Base-by-base conservation (phyloP, 176 grass and related monocot species). In the Bonia amplexicaulis region DNA sequence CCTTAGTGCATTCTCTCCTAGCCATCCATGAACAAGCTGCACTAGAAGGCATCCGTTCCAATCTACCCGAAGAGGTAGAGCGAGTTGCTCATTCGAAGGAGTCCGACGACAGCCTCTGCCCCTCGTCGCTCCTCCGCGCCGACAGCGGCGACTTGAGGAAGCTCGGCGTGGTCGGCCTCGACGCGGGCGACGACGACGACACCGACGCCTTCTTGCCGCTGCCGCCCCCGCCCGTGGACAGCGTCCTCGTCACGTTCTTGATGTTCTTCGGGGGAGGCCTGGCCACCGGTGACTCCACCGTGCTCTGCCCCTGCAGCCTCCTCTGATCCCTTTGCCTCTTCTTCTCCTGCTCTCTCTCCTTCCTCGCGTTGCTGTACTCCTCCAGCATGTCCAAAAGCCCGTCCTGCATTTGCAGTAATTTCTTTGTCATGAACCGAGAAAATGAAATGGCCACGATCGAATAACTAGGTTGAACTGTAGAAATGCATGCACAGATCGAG, bases 261-360 rank as follows among this genome's bases (percentile, higher is more conserved):
- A 90, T 44, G 88, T 6, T 82, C 78, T 78, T 90, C 15, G 78
- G 46, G 44, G n/a, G 83, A 51, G 78, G 48, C 42, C 73, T 70
- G 0, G 79, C 84, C 73, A 82, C 58, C 27, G 84, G 88, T 1
- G 88, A 90, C 66, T 77, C 45, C 26, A 60, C 78, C 6, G 19
- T 53, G 84, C 73, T 82, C 58, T 69, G 64, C 12, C 31, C 83
- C 45, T 86, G 73, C 55, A 82, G 4, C 57, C 73, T 70, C 49
- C 88, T 70, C 12, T 86, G 84, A 19, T 90, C 88, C 77, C 85
- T 54, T 20, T 86, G 88, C 17, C 58, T 63, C 84, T 86, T 90
- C 27, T 66, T 81, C 78, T 90, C 88, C 29, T 90, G 72, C 29
- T 90, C 88, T 51, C 66, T 90, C 73, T 90, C 84, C 72, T 82